Evolutionary conservation across 2,329 filamentous ascomycete species (phyloP), one percentile per base, ranked within the genome.

Genomic region (Trichophyton verrucosum): DNA sequence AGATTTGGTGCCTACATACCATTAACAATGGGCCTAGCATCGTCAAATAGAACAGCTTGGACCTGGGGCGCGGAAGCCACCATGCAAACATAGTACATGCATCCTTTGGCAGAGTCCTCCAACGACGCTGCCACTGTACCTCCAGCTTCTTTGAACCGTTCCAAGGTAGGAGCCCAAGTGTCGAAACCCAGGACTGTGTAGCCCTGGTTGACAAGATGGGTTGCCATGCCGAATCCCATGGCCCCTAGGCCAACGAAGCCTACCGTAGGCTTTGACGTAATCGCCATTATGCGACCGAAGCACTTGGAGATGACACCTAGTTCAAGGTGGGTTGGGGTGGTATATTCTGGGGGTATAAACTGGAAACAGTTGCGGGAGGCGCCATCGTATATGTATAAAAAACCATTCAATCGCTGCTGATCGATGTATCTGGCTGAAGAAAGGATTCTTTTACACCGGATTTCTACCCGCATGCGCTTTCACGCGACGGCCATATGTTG

Each of bases 221-320:
- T 87, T 64, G 87, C 87, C 87, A 91, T 90, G 70, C 87, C 87
- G 71, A 89, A 87, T 69, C 87, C 87, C 87, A 90, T 90, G 73
- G 87, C 87, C 61, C 87, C 87, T 2, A 91, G 84, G 77, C 87
- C 87, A 64, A 87, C 85, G 73, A 89, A 89, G 65, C 83, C 81
- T 60, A 88, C 76, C 59, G 73, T 68, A 27, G 78, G 77, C 68
- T 78, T 81, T 64, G 24, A 44, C 22, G 46, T 33, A n/a, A 55
- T 55, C n/a, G 55, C 38, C 55, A 44, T 57, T 57, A n/a, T 40
- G 27, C 27, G 27, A 7, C 27, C 27, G 27, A 30, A 30, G 6
- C 5, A 30, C 27, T 30, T 30, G 27, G 27, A 7, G 27, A 30
- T 30, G 27, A 30, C 6, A 1, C 27, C 33, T 38, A 13, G 33